phyloP scores from a whole-genome alignment of 164 flowering plant genomes.

The Vitis cinerea region DNA sequence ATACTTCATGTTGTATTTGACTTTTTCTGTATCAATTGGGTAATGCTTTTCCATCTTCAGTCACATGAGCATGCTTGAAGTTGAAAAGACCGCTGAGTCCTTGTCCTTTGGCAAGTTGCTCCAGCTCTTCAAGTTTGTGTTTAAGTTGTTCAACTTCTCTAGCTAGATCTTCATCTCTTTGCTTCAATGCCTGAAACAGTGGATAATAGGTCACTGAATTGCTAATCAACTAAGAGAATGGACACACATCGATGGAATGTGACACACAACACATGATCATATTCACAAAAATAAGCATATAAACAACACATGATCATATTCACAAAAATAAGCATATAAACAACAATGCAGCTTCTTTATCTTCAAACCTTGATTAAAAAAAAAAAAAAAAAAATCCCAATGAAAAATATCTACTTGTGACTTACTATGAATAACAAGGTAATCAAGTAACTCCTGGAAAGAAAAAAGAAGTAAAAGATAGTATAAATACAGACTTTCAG shows the following conservation, averaged over 20 bases:
- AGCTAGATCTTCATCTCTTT: slow-evolving; percentile 44
- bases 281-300: no score
- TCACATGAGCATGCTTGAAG: slow-evolving; percentile 27
- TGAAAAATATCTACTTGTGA: background rate
- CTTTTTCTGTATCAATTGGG: slow-evolving; percentile 11
- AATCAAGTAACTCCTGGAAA: background rate
- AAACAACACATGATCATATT: background rate
- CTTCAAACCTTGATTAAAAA: background rate
- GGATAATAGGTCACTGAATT: background rate
- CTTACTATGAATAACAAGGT: background rate
- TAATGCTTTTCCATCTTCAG: slow-evolving; percentile 24
- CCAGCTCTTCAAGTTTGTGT: slow-evolving; percentile 35
- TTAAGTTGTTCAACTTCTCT: slow-evolving; percentile 39
- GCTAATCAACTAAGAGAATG: no score
- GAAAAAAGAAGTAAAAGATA: background rate
- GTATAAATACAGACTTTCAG: background rate
- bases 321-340: background rate
- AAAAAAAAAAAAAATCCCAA: background rate
- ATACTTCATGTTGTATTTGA: background rate
- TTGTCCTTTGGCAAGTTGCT: slow-evolving; percentile 39
- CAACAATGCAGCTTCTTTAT: background rate
- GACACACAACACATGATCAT: no score
- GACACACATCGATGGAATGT: no score
- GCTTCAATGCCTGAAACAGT: slow-evolving; percentile 37
- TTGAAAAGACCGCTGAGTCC: slow-evolving; percentile 52